These are phyloP conservation scores for Dicorynia guianensis DNA, from an alignment of 306 rosid genomes.

Conservation along the genomic window DNA sequence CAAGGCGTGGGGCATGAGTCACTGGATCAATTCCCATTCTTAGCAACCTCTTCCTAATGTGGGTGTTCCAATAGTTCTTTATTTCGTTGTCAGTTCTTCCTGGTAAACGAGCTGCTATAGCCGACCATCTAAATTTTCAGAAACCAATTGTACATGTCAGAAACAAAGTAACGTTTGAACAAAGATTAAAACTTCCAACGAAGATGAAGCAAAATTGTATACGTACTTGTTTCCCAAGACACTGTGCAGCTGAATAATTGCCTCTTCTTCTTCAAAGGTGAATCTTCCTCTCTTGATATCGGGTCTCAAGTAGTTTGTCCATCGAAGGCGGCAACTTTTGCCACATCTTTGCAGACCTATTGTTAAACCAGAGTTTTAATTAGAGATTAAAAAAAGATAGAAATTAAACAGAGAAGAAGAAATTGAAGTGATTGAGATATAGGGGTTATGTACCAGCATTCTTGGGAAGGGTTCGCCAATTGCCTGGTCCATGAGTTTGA, in stretches of 20 bases:
- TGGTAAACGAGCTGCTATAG: slow-evolving; percentile 79
- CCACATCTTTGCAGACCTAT: slow-evolving; percentile 83
- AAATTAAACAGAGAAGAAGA: not conserved
- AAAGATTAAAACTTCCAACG: not conserved
- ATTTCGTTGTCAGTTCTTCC: slow-evolving; percentile 92
- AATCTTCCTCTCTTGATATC: slow-evolving; percentile 91
- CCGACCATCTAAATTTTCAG: slow-evolving; percentile 69
- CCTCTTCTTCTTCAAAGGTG: slow-evolving; percentile 86
- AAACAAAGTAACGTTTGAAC: not conserved
- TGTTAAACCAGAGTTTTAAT: not conserved
- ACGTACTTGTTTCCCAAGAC: slow-evolving; percentile 82
- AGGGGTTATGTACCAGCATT: slow-evolving; percentile 58
- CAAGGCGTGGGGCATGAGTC: slow-evolving; percentile 78
- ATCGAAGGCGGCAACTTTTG: slow-evolving; percentile 89
- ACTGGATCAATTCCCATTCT: slow-evolving; percentile 82
- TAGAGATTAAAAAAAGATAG: not conserved
- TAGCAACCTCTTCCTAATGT: slow-evolving; percentile 73
- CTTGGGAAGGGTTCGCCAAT: slow-evolving; percentile 82
- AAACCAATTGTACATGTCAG: not conserved
- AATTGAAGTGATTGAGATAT: not conserved
- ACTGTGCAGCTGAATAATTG: slow-evolving; percentile 77
- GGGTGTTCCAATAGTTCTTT: slow-evolving; percentile 90
- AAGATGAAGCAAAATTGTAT: not conserved
- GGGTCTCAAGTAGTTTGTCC: slow-evolving; percentile 89
- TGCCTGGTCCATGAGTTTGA: slow-evolving; percentile 71